A percentile compares a stretch with the other conserved stretches of the same genome.
These are phyloP conservation scores for Capronia epimyces DNA, from an alignment of 2,329 filamentous ascomycete species.

Conservation along the genomic window DNA sequence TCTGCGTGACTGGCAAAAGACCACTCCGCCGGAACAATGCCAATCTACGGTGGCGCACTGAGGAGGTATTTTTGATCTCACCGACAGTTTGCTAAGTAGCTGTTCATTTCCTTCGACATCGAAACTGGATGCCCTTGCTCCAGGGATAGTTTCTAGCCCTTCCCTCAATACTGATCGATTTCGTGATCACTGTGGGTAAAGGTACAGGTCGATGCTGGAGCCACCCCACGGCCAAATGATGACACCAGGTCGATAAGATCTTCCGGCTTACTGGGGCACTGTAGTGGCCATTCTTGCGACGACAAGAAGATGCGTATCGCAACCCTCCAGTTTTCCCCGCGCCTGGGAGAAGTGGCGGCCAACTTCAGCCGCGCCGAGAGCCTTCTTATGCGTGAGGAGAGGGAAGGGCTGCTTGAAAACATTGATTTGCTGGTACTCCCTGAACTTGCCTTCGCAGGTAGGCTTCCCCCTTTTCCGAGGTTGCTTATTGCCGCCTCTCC, in stretches of 20 bases:
- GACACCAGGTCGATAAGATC: neutral
- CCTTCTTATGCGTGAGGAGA: slow-evolving; percentile 37
- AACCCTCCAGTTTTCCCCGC: slow-evolving; percentile 43
- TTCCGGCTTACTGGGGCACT: neutral
- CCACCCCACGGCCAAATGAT: neutral
- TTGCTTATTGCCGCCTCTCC: neutral
- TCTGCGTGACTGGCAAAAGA: too few species aligned
- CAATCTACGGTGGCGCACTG: neutral
- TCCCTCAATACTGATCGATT: too few species aligned
- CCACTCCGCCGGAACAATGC: too few species aligned
- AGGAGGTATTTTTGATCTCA: neutral
- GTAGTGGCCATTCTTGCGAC: neutral
- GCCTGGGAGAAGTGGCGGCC: slow-evolving; percentile 40
- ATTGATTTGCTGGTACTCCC: slow-evolving; percentile 57
- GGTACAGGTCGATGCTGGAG: too few species aligned
- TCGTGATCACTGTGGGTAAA: too few species aligned
- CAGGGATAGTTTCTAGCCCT: too few species aligned
- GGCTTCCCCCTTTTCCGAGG: slow-evolving; percentile 15
- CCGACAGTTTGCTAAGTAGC: too few species aligned
- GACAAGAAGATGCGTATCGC: slow-evolving; percentile 42
- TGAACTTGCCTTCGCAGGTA: slow-evolving; percentile 58
- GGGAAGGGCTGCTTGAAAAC: slow-evolving; percentile 25
- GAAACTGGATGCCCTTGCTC: too few species aligned
- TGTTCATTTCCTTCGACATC: neutral
- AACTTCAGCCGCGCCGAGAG: slow-evolving; percentile 44